phyloP scores from a whole-genome alignment of 768 basidiomycete genomes.

The Coprinopsis cinerea region DNA sequence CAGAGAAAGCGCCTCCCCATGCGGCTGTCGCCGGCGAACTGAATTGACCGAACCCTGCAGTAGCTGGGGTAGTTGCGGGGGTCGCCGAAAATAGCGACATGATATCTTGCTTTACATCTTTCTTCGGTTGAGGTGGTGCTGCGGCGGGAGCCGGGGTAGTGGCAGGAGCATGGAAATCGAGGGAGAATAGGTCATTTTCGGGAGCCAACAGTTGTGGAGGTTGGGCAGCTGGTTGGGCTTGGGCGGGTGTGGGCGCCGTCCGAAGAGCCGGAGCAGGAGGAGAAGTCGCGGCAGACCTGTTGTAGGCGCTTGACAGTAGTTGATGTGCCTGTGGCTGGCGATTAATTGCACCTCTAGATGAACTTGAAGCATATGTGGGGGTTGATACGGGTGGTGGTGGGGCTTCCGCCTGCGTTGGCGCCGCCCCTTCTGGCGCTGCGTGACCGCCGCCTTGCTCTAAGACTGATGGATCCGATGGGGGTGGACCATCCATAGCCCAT shows the following conservation, averaged over 20 bases:
- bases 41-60: constrained; percentile 30
- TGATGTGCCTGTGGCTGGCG: constrained; percentile 51
- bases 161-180: constrained; percentile 73
- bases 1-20: constrained; percentile 25
- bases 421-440: constrained; percentile 22
- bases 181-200: constrained; percentile 69
- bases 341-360: constrained; percentile 23
- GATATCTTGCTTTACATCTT: constrained; percentile 82
- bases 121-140: constrained; percentile 37
- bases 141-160: constrained; percentile 16
- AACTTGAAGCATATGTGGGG: constrained; percentile 25
- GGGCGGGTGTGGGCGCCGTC: constrained; percentile 22
- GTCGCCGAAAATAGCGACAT: constrained; percentile 69
- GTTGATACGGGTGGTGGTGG: constrained; percentile 21
- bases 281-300: constrained; percentile 15
- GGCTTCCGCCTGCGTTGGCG: constrained; percentile 21
- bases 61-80: constrained; percentile 26
- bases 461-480: constrained; percentile 72
- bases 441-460: constrained; percentile 46
- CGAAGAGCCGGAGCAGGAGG: constrained; percentile 11
- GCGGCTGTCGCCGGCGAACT: constrained; percentile 18
- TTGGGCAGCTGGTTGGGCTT: constrained; percentile 25
- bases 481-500: constrained; percentile 91
- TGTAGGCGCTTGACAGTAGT: constrained; percentile 42
- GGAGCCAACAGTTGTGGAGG: constrained; percentile 27